A percentile compares a stretch with the other conserved stretches of the same genome.
Evolutionary conservation across 2,329 filamentous ascomycete genomes (phyloP).

Genomic region (Magnaporthiopsis incrustans): DNA sequence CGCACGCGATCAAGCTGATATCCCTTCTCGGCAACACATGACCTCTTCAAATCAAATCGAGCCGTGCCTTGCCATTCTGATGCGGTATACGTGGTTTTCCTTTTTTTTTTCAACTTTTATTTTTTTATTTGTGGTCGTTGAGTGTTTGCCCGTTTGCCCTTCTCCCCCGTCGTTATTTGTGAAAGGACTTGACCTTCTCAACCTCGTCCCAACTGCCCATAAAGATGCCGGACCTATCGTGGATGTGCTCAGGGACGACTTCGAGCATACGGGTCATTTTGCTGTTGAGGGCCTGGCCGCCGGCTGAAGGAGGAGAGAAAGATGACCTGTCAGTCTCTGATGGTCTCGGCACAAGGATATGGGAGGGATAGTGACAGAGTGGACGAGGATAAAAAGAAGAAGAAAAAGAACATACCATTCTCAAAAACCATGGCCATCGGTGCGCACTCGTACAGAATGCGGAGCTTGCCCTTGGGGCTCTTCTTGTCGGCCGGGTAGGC

Average conservation of each 20-base stretch:
- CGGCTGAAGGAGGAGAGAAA: slow-evolving; percentile 49
- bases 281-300: slow-evolving; percentile 85
- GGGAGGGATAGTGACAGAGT: background rate
- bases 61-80: background rate
- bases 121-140: background rate
- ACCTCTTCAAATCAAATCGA: too few species aligned
- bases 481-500: slow-evolving; percentile 97
- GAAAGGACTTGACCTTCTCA: slow-evolving; percentile 84
- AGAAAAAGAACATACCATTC: slow-evolving; percentile 60
- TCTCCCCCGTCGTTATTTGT: slow-evolving; percentile 40
- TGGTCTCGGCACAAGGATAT: background rate
- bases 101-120: background rate
- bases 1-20: too few species aligned
- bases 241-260: slow-evolving; percentile 83
- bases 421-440: slow-evolving; percentile 99
- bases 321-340: background rate
- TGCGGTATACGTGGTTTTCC: background rate
- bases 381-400: too few species aligned
- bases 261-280: slow-evolving; percentile 87
- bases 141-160: background rate
- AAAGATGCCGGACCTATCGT: slow-evolving; percentile 93
- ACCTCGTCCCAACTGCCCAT: slow-evolving; percentile 92
- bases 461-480: slow-evolving; percentile 94
- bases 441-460: slow-evolving; percentile 96
- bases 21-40: too few species aligned